phyloP scores from a whole-genome alignment of 2,329 filamentous ascomycete species.

The Ophiostoma sp. region DNA sequence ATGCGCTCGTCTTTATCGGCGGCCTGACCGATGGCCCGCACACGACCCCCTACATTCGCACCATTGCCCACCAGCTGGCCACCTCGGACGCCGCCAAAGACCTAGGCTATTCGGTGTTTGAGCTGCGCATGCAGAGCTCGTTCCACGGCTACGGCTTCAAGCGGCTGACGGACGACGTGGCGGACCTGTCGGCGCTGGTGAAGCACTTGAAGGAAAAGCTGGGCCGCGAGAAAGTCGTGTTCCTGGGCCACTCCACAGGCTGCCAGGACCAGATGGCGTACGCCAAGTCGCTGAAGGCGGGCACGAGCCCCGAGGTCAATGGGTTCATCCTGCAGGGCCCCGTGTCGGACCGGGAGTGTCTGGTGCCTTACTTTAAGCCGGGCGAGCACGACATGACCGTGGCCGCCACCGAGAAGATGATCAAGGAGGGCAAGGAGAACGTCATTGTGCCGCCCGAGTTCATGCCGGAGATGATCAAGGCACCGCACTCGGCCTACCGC shows the following conservation, averaged over 20 bases:
- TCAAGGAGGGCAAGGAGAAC: conserved; percentile 53
- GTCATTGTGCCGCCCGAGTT: conserved; percentile 55
- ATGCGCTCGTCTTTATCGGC: conserved; percentile 69
- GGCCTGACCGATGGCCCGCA: conserved; percentile 70
- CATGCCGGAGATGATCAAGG: conserved; percentile 44
- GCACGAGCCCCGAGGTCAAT: conserved; percentile 57
- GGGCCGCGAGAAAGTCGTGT: conserved; percentile 52
- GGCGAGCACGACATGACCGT: conserved; percentile 48
- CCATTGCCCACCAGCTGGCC: conserved; percentile 47
- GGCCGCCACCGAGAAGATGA: conserved; percentile 54
- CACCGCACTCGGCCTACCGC: conserved; percentile 54
- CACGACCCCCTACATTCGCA: conserved; percentile 58
- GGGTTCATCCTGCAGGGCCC: conserved; percentile 79
- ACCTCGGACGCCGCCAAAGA: conserved; percentile 36
- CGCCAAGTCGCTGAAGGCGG: conserved; percentile 44
- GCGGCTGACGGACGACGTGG: conserved; percentile 53
- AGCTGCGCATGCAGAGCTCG: conserved; percentile 56
- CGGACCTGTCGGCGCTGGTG: conserved; percentile 55
- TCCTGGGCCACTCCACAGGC: conserved; percentile 61
- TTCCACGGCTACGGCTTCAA: conserved; percentile 54
- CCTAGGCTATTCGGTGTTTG: conserved; percentile 55
- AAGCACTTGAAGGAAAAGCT: conserved; percentile 51
- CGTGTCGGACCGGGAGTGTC: conserved; percentile 72
- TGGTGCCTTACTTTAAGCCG: conserved; percentile 48
- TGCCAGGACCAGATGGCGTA: conserved; percentile 63